Conservation (phyloP, 2,329 filamentous ascomycete species). For the Epichloe baconii region DNA sequence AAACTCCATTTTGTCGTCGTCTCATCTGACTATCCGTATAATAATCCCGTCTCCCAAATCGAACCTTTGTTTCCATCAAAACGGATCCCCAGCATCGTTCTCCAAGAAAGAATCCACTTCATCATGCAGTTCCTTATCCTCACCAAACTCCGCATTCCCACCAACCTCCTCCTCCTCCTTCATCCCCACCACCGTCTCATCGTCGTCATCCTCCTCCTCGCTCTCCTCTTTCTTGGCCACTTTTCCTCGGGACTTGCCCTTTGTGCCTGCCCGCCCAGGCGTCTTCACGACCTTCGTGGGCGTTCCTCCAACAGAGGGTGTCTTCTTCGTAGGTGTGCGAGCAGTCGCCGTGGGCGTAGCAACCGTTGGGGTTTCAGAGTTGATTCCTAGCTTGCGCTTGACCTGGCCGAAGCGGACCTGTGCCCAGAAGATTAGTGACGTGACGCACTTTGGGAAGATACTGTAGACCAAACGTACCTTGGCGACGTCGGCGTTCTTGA, state of each 20-base stretch:
- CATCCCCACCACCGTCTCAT: conserved; percentile 8
- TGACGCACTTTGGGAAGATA: neutral
- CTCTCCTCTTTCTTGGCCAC: conserved; percentile 11
- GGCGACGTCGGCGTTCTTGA: conserved; percentile 33
- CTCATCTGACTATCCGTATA: neutral
- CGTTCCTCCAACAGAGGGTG: conserved; percentile 5
- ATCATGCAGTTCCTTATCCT: neutral
- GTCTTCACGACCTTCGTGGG: conserved; percentile 20
- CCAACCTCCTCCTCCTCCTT: conserved; percentile 11
- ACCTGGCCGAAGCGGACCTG: conserved; percentile 37
- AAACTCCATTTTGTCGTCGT: no score
- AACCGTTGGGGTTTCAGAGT: conserved; percentile 11
- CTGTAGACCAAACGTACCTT: conserved; percentile 19
- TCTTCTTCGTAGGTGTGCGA: conserved; percentile 12
- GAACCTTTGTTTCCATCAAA: neutral
- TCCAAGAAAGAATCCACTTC: conserved; percentile 1
- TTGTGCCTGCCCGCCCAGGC: conserved; percentile 11
- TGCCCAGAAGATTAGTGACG: neutral
- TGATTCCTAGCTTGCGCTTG: conserved; percentile 31
- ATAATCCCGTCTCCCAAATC: neutral
- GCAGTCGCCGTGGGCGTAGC: conserved; percentile 2
- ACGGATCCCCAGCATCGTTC: neutral
- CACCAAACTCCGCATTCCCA: neutral
- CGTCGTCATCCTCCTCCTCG: conserved; percentile 8
- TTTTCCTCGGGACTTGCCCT: conserved; percentile 11